Percentiles rank a stretch among this genome's conserved stretches.
These are phyloP conservation scores for Lipomyces yamadae DNA, from an alignment of 805 yeast genomes.

Conservation along the genomic window DNA sequence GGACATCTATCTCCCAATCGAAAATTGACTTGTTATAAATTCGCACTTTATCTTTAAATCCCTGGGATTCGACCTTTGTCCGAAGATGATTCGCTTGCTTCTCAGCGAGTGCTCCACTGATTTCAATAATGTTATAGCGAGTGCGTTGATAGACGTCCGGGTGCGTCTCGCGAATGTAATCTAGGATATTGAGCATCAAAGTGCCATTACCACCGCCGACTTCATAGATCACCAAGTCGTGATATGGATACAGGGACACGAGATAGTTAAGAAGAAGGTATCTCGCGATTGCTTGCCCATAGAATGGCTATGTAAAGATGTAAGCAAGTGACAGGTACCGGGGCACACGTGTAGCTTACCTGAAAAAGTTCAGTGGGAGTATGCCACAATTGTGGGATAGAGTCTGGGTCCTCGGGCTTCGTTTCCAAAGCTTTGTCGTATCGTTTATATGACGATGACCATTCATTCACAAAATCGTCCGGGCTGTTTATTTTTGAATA, in stretches of 20 bases:
- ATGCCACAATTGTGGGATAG: slow-evolving; percentile 72
- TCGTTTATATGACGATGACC: slow-evolving; percentile 57
- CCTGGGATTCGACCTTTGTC: slow-evolving; percentile 45
- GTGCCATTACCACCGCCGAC: slow-evolving; percentile 93
- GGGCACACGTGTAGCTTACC: not conserved
- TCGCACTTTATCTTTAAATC: slow-evolving; percentile 62
- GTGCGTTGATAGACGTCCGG: slow-evolving; percentile 77
- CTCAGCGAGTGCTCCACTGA: slow-evolving; percentile 63
- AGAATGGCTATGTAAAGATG: slow-evolving; percentile 59
- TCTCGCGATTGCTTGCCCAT: slow-evolving; percentile 85
- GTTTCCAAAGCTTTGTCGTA: slow-evolving; percentile 49
- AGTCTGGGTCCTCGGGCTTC: slow-evolving; percentile 21
- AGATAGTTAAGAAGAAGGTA: slow-evolving; percentile 74
- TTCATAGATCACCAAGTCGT: slow-evolving; percentile 77
- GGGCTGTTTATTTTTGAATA: slow-evolving; percentile 61
- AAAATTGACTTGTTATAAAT: slow-evolving; percentile 76
- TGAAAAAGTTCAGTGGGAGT: slow-evolving; percentile 83
- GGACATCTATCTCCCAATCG: slow-evolving; percentile 61
- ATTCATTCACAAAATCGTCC: slow-evolving; percentile 70
- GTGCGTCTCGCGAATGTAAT: slow-evolving; percentile 62
- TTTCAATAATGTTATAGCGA: slow-evolving; percentile 73
- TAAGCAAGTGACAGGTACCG: not conserved
- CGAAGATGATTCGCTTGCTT: slow-evolving; percentile 54
- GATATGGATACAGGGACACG: slow-evolving; percentile 67
- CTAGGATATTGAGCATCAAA: slow-evolving; percentile 73